Evolutionary conservation across 352 stramenopile species (phyloP).

Genomic region (Phytophthora nicotianae): DNA sequence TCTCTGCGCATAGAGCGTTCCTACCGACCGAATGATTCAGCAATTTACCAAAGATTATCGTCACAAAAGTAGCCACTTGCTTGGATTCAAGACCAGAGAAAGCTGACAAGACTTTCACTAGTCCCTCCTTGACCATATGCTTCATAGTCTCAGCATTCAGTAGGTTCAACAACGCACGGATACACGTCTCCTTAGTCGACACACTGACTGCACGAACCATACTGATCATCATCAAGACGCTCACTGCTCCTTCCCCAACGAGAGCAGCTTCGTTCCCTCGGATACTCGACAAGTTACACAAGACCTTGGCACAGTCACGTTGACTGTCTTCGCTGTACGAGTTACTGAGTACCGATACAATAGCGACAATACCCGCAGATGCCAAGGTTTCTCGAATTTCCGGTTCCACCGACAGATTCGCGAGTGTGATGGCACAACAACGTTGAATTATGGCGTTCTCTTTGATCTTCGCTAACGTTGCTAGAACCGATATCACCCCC

Average conservation of each 20-base stretch:
- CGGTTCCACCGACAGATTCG: conserved; percentile 63
- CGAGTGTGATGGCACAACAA: conserved; percentile 72
- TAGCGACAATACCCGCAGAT: conserved; percentile 48
- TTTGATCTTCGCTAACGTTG: conserved; percentile 61
- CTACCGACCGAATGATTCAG: conserved; percentile 49
- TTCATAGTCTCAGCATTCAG: conserved; percentile 64
- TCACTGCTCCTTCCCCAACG: conserved; percentile 61
- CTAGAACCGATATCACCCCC: conserved; percentile 60
- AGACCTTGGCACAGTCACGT: conserved; percentile 69
- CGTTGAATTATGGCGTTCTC: conserved; percentile 56
- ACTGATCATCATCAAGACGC: conserved; percentile 80
- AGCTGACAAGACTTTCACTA: conserved; percentile 67
- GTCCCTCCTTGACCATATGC: conserved; percentile 64
- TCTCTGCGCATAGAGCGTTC: conserved; percentile 50
- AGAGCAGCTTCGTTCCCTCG: conserved; percentile 51
- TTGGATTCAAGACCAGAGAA: conserved; percentile 41
- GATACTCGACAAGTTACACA: conserved; percentile 78
- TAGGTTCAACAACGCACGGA: conserved; percentile 70
- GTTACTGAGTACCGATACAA: conserved; percentile 70
- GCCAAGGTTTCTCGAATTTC: conserved; percentile 57
- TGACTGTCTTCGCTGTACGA: conserved; percentile 87
- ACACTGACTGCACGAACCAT: conserved; percentile 72
- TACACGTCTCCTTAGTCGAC: conserved; percentile 73
- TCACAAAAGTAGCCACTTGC: conserved; percentile 43
- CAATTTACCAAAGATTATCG: conserved; percentile 65